Evolutionary conservation across 228 moss, liverwort and hornwort genomes (phyloP).

Genomic region (Sphagnum fallax): DNA sequence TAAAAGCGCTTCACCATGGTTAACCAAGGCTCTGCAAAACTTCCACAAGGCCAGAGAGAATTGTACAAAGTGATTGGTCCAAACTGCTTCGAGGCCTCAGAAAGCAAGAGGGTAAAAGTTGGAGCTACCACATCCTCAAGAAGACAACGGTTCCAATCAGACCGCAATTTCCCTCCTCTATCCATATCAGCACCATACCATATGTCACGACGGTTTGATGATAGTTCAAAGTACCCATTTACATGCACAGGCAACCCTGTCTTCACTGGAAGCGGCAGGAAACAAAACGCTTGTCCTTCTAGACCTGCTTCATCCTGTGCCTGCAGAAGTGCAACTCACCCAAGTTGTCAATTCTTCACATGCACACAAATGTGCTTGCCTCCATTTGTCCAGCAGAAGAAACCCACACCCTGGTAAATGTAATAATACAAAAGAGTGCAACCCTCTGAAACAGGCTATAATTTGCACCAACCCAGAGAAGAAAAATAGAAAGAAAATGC

Average conservation of each 20-base stretch:
- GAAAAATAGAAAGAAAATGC: neutral
- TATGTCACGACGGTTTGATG: conserved; percentile 87
- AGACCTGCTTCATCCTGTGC: conserved; percentile 28
- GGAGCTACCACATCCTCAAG: conserved; percentile 80
- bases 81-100: conserved; percentile 64
- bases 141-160: conserved; percentile 78
- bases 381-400: too few species aligned
- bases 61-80: conserved; percentile 53
- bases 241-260: conserved; percentile 83
- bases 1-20: conserved; percentile 74
- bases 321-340: conserved; percentile 20
- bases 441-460: too few species aligned
- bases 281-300: conserved; percentile 81
- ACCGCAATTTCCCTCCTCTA: conserved; percentile 76
- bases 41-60: conserved; percentile 69
- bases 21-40: conserved; percentile 70
- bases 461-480: too few species aligned
- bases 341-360: too few species aligned
- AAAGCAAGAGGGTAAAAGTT: conserved; percentile 49
- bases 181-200: conserved; percentile 96
- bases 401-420: too few species aligned
- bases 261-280: conserved; percentile 76
- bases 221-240: conserved; percentile 89
- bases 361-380: too few species aligned
- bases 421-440: too few species aligned